A percentile compares a stretch with the other conserved stretches of the same genome.
Evolutionary conservation across 257 asterid genomes (phyloP).

Genomic region (Solanum pimpinellifolium): DNA sequence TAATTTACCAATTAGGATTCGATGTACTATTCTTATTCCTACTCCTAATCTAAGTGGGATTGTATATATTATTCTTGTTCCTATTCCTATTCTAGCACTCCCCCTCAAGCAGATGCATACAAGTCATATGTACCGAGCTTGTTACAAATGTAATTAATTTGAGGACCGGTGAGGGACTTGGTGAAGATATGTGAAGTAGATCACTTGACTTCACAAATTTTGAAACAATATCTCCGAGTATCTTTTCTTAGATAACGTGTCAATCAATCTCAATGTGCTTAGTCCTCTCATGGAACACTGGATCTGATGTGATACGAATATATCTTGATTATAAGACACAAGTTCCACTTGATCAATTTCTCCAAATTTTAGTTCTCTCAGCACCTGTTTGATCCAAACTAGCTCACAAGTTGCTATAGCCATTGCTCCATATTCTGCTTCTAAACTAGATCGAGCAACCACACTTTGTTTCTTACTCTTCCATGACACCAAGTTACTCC

Average conservation of each 20-base stretch:
- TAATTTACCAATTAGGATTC: background rate
- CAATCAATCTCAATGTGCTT: background rate
- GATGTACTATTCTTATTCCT: background rate
- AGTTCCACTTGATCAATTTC: background rate
- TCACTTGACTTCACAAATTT: background rate
- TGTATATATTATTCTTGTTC: background rate
- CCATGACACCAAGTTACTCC: background rate
- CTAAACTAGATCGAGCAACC: background rate
- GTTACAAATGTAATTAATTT: background rate
- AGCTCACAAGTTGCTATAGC: no score
- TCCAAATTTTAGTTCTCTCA: background rate
- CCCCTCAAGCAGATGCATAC: background rate
- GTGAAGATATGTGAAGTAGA: background rate
- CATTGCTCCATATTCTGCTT: background rate
- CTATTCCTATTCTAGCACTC: background rate
- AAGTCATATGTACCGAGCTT: background rate
- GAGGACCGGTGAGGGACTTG: background rate
- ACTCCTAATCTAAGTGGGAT: background rate
- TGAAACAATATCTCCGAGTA: background rate
- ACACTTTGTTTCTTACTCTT: background rate
- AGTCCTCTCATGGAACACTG: background rate
- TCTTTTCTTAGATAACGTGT: background rate
- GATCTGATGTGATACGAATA: no score
- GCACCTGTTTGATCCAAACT: background rate
- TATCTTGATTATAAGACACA: background rate